phyloP scores from a whole-genome alignment of 2,329 filamentous ascomycete species.

The Sporothrix brunneoviolacea region DNA sequence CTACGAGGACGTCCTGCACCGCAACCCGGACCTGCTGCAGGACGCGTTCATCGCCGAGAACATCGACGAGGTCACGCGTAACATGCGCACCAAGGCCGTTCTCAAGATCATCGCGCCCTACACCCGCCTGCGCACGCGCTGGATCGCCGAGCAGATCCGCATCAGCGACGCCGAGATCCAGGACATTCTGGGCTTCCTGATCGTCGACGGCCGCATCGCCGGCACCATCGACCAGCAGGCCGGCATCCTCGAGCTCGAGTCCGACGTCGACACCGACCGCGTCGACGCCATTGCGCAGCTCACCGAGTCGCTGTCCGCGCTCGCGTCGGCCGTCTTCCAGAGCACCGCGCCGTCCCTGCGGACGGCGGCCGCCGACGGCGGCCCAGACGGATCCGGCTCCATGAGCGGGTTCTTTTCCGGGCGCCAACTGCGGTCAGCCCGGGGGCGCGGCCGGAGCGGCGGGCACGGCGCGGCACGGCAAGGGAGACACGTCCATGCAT shows the following conservation, averaged over 20 bases:
- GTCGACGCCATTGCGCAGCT: constrained; percentile 67
- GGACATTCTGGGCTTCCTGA: constrained; percentile 92
- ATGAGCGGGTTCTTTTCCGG: too few relatives aligned
- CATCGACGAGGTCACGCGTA: constrained; percentile 96
- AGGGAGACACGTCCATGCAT: too few relatives aligned
- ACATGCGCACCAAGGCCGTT: constrained; percentile 94
- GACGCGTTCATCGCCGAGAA: constrained; percentile 98
- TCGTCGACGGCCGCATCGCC: constrained; percentile 79
- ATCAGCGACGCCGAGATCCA: constrained; percentile 82
- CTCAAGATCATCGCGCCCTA: constrained; percentile 92
- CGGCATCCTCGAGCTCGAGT: constrained; percentile 75
- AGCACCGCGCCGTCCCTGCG: constrained; percentile 63
- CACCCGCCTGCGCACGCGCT: constrained; percentile 79
- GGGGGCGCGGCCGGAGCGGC: too few relatives aligned
- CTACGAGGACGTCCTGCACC: constrained; percentile 81
- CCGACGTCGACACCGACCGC: constrained; percentile 63
- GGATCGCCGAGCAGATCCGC: constrained; percentile 82
- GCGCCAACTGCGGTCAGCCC: too few relatives aligned
- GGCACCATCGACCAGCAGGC: constrained; percentile 86
- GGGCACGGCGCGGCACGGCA: too few relatives aligned
- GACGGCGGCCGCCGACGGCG: not conserved
- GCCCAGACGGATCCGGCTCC: not conserved
- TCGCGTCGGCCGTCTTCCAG: constrained; percentile 68
- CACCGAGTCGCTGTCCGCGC: constrained; percentile 58
- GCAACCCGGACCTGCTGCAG: constrained; percentile 80